These are phyloP conservation scores for Talaromyces trachyspermus DNA, from an alignment of 495 filamentous ascomycete genomes.

Conservation along the genomic window DNA sequence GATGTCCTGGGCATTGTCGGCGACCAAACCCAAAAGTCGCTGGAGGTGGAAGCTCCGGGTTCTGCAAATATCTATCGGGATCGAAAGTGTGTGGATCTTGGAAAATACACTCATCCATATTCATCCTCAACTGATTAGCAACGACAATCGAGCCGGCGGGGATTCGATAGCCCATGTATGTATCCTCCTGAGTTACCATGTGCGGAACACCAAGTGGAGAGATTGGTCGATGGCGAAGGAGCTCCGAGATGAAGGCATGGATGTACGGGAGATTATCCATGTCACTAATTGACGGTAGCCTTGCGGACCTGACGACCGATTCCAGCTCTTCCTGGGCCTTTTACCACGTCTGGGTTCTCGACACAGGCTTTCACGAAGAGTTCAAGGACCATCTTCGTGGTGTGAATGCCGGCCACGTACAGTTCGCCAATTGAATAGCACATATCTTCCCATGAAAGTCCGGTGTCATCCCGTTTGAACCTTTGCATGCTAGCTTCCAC, in stretches of 20 bases:
- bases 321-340: slow-evolving; percentile 43
- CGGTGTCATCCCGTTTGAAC: slow-evolving; percentile 1
- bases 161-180: slow-evolving; percentile 40
- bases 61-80: slow-evolving; percentile 35
- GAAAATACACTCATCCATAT: slow-evolving; percentile 31
- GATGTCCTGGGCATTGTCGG: slow-evolving; percentile 29
- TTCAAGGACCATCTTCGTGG: slow-evolving; percentile 25
- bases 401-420: slow-evolving; percentile 28
- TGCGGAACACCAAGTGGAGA: slow-evolving; percentile 42
- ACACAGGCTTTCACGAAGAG: slow-evolving; percentile 29
- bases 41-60: slow-evolving; percentile 12
- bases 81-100: slow-evolving; percentile 30
- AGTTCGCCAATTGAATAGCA: slow-evolving; percentile 27
- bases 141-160: slow-evolving; percentile 33
- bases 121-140: slow-evolving; percentile 35
- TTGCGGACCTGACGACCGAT: slow-evolving; percentile 9
- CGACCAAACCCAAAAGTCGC: slow-evolving; percentile 25
- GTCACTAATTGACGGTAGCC: slow-evolving; percentile 16
- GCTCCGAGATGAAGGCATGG: slow-evolving; percentile 24
- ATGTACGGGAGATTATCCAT: slow-evolving; percentile 24
- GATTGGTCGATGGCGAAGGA: slow-evolving; percentile 26
- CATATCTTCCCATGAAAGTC: slow-evolving; percentile 13
- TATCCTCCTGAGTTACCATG: slow-evolving; percentile 40
- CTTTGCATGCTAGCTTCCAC: not conserved
- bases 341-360: slow-evolving; percentile 29